Evolutionary conservation across 768 basidiomycete genomes (phyloP), one percentile per base, ranked within the genome.

Genomic region (Tylopilus felleus): DNA sequence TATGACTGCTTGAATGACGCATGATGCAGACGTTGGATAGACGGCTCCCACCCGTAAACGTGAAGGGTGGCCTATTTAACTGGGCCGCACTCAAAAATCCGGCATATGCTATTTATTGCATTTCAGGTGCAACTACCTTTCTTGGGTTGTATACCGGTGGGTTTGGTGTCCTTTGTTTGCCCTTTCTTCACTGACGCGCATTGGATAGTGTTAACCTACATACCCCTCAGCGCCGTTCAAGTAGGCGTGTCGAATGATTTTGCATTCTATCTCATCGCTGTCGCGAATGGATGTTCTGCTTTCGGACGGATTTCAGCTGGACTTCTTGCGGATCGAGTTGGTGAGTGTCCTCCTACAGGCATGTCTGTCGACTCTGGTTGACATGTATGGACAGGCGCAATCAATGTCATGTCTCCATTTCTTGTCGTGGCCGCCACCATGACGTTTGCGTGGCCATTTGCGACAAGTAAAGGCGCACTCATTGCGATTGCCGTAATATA

Each of bases 391-490:
- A 27, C 17, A 84, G 90, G 90, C 16, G 67, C 81, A 0, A 73
- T 90, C 58, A 91, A 86, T 56, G 72, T 86, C 28, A 84, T 90
- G 76, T 78, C 78, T 12, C 85, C 88, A 0, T 81, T 83, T 31
- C 84, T 81, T 1, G 52, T 76, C 17, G 38, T 79, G 1, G 81
- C 84, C 0, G 85, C 78, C 0, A 66, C 82, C 27, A 61, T 85
- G 41, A 88, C 88, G 0, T 83, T 83, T 59, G 73, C 73, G 4
- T 93, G 90, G 91, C 90, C 90, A 1, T 85, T 81, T 64, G 78
- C 78, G 0, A 69, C 62, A 38, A 75, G 65, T 25, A 60, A 78
- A 48, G 72, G 66, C 0, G 71, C 75, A 0, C 72, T 84, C 27
- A 74, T 88, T 4, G 78, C 70, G 8, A 65, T 90, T 38, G 74